These are phyloP conservation scores for Kodamaea fungicola DNA, from an alignment of 1,139 yeast genomes.

Conservation along the genomic window DNA sequence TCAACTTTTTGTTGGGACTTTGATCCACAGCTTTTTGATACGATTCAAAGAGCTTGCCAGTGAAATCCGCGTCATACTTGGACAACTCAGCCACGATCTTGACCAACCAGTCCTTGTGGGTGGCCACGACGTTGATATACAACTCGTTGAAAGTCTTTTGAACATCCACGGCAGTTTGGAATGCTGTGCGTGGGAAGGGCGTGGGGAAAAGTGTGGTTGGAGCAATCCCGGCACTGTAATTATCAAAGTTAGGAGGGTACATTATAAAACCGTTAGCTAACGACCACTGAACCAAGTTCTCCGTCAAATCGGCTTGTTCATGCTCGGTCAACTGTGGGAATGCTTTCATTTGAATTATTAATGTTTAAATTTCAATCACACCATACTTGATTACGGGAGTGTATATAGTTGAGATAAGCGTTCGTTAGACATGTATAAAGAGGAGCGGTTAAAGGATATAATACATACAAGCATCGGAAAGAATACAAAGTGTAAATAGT, in stretches of 20 bases:
- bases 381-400: conserved; percentile 2
- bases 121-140: conserved; percentile 62
- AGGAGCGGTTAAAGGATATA: too few relatives aligned
- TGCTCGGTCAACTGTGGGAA: conserved; percentile 32
- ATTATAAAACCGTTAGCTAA: conserved; percentile 74
- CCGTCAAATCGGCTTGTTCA: conserved; percentile 28
- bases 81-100: conserved; percentile 54
- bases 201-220: conserved; percentile 92
- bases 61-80: conserved; percentile 67
- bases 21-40: conserved; percentile 44
- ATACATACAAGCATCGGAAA: too few relatives aligned
- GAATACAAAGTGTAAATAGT: too few relatives aligned
- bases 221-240: conserved; percentile 57
- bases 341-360: conserved; percentile 11
- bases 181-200: conserved; percentile 70
- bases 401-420: not conserved
- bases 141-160: conserved; percentile 70
- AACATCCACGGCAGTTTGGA: conserved; percentile 63
- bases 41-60: conserved; percentile 70
- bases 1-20: conserved; percentile 40
- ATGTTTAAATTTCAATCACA: conserved; percentile 4
- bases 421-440: too few relatives aligned
- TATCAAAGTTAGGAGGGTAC: conserved; percentile 59
- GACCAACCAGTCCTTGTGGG: conserved; percentile 56
- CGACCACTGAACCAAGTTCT: conserved; percentile 69